Evolutionary conservation across 306 rosid genomes (phyloP).

Genomic region (Casuarina cunninghamiana): DNA sequence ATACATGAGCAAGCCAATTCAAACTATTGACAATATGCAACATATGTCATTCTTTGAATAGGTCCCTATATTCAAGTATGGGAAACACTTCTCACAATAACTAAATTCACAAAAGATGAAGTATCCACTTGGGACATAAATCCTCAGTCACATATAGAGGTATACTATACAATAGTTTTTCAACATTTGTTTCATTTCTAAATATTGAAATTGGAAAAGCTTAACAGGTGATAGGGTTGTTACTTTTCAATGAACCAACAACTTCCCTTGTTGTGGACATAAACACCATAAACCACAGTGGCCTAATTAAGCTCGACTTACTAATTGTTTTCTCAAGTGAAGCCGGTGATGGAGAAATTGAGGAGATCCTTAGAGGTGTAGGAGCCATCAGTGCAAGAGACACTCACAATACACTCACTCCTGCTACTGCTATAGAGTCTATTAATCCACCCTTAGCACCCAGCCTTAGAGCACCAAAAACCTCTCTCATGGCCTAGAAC

Average conservation of each 20-base stretch:
- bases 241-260: not conserved
- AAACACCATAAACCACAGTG: constrained; percentile 16
- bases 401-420: not conserved
- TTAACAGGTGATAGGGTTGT: constrained; percentile 32
- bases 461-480: not conserved
- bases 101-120: too few relatives aligned
- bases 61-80: too few relatives aligned
- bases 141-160: too few relatives aligned
- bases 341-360: constrained; percentile 31
- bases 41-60: too few relatives aligned
- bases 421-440: not conserved
- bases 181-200: not conserved
- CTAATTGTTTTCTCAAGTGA: constrained; percentile 29
- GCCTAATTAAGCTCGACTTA: constrained; percentile 27
- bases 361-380: constrained; percentile 14
- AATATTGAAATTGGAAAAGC: too few relatives aligned
- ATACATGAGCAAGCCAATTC: too few relatives aligned
- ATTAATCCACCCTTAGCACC: not conserved
- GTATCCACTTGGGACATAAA: too few relatives aligned
- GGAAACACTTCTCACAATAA: too few relatives aligned
- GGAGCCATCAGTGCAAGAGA: constrained; percentile 27
- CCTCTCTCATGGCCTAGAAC: not conserved
- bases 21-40: too few relatives aligned
- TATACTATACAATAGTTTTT: not conserved
- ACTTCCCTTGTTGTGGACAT: not conserved